These are phyloP conservation scores for Ormosia semicastrata DNA, from an alignment of 306 rosid species.

Conservation along the genomic window DNA sequence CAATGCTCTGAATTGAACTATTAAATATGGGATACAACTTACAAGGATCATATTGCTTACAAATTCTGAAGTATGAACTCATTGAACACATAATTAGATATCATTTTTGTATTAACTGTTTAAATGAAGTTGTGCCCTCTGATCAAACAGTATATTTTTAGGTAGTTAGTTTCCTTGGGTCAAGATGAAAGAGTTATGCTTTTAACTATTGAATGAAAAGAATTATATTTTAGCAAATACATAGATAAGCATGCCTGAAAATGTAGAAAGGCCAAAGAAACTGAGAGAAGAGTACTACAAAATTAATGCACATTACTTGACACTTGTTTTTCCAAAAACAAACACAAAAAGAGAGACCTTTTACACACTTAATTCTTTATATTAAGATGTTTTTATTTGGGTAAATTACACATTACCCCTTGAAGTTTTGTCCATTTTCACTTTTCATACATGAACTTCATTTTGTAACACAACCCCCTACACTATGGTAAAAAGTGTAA, in stretches of 20 bases:
- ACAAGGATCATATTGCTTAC: not conserved
- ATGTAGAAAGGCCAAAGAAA: not conserved
- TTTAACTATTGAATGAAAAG: not conserved
- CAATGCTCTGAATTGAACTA: not conserved
- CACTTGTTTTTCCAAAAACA: not conserved
- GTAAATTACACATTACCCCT: no score
- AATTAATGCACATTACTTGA: not conserved
- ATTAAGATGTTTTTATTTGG: not conserved
- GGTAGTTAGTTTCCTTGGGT: not conserved
- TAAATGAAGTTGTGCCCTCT: not conserved
- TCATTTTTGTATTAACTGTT: not conserved
- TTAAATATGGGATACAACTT: not conserved
- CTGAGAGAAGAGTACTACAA: not conserved
- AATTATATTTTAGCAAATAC: not conserved
- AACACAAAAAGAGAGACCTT: not conserved
- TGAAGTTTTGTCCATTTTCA: no score
- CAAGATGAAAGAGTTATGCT: not conserved
- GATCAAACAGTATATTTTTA: not conserved
- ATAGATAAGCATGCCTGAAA: not conserved
- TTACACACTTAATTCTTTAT: not conserved
- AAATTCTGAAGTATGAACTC: not conserved
- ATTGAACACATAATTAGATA: not conserved
- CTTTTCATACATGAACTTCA: no score
- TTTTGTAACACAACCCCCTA: no score
- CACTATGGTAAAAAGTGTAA: no score